phyloP scores from a whole-genome alignment of 257 asterid genomes.

The Apocynum venetum region DNA sequence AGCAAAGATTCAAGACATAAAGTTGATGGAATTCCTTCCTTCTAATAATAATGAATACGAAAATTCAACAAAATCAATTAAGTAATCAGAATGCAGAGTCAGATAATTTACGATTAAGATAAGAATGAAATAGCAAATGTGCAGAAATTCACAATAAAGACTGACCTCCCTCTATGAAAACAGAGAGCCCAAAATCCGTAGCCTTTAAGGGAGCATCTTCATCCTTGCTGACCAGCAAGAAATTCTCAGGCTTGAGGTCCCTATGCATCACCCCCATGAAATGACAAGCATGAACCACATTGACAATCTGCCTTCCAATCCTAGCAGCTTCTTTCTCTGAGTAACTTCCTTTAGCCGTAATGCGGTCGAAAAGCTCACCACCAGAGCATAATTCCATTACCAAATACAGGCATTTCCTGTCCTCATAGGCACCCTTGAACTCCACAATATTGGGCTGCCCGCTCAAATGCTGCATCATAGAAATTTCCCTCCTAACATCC shows the following conservation, averaged over 20 bases:
- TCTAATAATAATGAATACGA: background rate
- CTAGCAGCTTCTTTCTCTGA: constrained; percentile 45
- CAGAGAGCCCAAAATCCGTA: constrained; percentile 42
- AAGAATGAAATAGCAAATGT: background rate
- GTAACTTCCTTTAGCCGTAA: constrained; percentile 37
- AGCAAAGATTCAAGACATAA: background rate
- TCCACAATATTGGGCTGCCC: constrained; percentile 44
- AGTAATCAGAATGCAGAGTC: background rate
- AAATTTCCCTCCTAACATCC: constrained; percentile 35
- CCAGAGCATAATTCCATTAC: constrained; percentile 43
- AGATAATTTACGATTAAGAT: background rate
- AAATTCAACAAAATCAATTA: background rate
- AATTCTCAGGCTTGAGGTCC: constrained; percentile 46
- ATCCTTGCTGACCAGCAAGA: constrained; percentile 32
- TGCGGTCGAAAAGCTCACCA: constrained; percentile 41
- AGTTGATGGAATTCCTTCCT: background rate
- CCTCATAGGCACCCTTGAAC: constrained; percentile 44
- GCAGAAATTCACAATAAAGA: background rate
- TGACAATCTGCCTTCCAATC: constrained; percentile 40
- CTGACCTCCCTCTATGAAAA: constrained; percentile 42
- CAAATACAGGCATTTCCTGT: constrained; percentile 26
- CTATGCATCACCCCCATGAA: constrained; percentile 47
- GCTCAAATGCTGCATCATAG: constrained; percentile 35
- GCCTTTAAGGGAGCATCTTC: constrained; percentile 37
- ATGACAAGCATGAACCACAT: constrained; percentile 43